Conservation (phyloP, 345 rosid species). For the Laguncularia racemosa region DNA sequence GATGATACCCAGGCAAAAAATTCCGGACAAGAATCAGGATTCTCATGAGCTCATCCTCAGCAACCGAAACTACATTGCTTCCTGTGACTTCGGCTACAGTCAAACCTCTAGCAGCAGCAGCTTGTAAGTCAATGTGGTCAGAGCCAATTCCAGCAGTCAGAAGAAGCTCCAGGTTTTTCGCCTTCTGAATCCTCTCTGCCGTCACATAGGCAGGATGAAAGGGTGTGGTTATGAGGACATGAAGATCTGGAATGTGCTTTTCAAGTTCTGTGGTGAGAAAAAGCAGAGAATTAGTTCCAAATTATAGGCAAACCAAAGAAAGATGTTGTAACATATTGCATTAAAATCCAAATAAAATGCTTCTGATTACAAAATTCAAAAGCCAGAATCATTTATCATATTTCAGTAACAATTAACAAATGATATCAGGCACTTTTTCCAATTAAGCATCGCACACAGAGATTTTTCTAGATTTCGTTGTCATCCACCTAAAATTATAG, state of each 20-base stretch:
- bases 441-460: too few species aligned
- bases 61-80: conserved; percentile 88
- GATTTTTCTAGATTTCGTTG: too few species aligned
- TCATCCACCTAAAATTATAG: too few species aligned
- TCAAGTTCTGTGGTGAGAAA: conserved; percentile 49
- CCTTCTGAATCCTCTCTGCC: conserved; percentile 85
- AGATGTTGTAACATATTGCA: too few species aligned
- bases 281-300: not conserved
- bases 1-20: conserved; percentile 83
- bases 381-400: too few species aligned
- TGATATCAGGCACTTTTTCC: too few species aligned
- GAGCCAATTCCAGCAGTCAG: conserved; percentile 97
- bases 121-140: conserved; percentile 80
- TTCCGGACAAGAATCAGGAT: conserved; percentile 81
- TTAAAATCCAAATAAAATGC: too few species aligned
- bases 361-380: too few species aligned
- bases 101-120: conserved; percentile 83
- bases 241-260: conserved; percentile 81
- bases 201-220: conserved; percentile 95
- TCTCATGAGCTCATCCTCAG: conserved; percentile 97
- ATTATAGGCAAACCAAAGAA: not conserved
- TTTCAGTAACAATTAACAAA: too few species aligned
- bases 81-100: conserved; percentile 96
- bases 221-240: conserved; percentile 80
- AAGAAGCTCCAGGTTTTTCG: conserved; percentile 78